phyloP scores from a whole-genome alignment of 1,284 basidiomycete species.

The Ustilago bromivora region DNA sequence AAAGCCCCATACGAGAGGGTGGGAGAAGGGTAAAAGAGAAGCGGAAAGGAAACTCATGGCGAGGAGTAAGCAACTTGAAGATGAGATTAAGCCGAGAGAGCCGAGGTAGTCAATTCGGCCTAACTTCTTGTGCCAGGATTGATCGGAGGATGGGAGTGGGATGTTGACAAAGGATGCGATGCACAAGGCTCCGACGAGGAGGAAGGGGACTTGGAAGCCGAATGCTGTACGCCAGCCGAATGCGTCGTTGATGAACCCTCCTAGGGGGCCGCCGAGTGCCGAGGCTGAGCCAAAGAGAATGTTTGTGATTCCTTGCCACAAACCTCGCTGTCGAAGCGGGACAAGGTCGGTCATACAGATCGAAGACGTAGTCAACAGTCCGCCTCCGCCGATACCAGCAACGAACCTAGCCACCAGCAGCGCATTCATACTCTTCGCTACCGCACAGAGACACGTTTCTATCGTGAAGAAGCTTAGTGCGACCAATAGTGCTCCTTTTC shows the following conservation, averaged over 20 bases:
- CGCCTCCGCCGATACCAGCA: slow-evolving; percentile 72
- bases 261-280: slow-evolving; percentile 65
- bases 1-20: slow-evolving; percentile 54
- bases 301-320: slow-evolving; percentile 70
- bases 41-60: slow-evolving; percentile 67
- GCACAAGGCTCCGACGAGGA: slow-evolving; percentile 66
- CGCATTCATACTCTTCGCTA: slow-evolving; percentile 55
- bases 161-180: slow-evolving; percentile 70
- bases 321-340: slow-evolving; percentile 70
- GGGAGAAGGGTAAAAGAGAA: slow-evolving; percentile 52
- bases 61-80: slow-evolving; percentile 66
- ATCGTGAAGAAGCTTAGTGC: slow-evolving; percentile 61
- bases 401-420: slow-evolving; percentile 69
- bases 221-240: slow-evolving; percentile 67
- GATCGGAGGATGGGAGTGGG: slow-evolving; percentile 66
- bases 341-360: slow-evolving; percentile 71
- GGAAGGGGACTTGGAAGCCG: slow-evolving; percentile 68
- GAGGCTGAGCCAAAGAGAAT: slow-evolving; percentile 67
- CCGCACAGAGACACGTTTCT: slow-evolving; percentile 65
- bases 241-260: slow-evolving; percentile 56
- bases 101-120: slow-evolving; percentile 69
- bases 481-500: slow-evolving; percentile 64
- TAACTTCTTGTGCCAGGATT: slow-evolving; percentile 69
- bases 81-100: slow-evolving; percentile 66
- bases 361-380: slow-evolving; percentile 71